Base-by-base conservation (phyloP, 176 grass and related monocot species). In the Avena eriantha region DNA sequence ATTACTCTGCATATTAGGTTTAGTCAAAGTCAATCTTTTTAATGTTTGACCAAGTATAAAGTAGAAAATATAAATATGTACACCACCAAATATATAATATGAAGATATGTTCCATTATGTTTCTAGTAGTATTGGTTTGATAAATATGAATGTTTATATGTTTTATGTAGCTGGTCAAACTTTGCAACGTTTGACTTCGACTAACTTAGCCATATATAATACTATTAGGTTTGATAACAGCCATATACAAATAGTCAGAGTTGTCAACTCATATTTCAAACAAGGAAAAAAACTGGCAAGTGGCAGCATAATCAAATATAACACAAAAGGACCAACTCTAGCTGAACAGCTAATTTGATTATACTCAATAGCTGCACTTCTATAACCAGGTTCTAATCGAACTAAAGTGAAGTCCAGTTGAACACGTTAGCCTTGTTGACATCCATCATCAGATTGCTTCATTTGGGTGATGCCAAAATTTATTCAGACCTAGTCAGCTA, bases 391-490 rank as follows among this genome's bases (percentile, higher is more conserved):
- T 47, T 68, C 33, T 5, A 22, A 53, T 17, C 1, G 16, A 76
- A 64, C 14, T 23, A 39, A 36, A 85, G 4, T 41, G n/a, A 65
- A 85, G 54, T 85, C 19, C 60, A 78, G 75, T 75, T 86, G n/a
- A 69, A 18, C 43, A 76, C 10, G 0, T 4, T 65, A 84, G 12
- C 31, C 83, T 77, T 67, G 29, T 50, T 29, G 19, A 63, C 7
- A 23, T 21, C 56, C 21, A 76, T 0, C n/a, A 12, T 68, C 19
- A 67, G 73, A 77, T 78, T 24, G 13, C 61, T 65, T 65, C 61
- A 31, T 61, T 24, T 61, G 29, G 6, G 29, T 67, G 29, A 67
- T 21, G 64, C 66, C 15, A 73, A 73, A 23, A 47, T 23, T 15
- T 47, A 47, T 46, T 46, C 61, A 65, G 61, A 29, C 26, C 61